Evolutionary conservation across 345 rosid species (phyloP).

Genomic region (Pelargonium nanum): DNA sequence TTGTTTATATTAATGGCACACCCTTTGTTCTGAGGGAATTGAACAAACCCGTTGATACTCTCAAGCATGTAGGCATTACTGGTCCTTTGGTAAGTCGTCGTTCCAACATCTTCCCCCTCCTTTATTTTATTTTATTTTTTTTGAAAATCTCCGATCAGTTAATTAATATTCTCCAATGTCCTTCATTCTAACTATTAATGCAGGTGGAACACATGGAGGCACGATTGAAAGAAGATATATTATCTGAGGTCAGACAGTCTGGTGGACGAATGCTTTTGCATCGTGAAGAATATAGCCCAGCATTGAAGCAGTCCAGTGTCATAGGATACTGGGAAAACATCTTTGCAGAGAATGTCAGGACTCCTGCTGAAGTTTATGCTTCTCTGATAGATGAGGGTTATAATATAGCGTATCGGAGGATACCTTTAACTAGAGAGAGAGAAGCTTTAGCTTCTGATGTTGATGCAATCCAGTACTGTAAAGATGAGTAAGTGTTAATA

Average conservation of each 20-base stretch:
- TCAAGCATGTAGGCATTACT: constrained; percentile 87
- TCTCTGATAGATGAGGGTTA: constrained; percentile 60
- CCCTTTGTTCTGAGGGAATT: constrained; percentile 89
- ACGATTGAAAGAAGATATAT: constrained; percentile 80
- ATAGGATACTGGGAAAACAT: constrained; percentile 94
- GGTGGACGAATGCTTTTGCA: constrained; percentile 86
- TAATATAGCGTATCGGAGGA: constrained; percentile 59
- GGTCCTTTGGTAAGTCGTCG: constrained; percentile 60
- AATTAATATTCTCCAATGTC: constrained; percentile 8
- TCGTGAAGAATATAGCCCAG: constrained; percentile 78
- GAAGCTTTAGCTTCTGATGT: constrained; percentile 82
- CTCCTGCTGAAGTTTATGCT: constrained; percentile 86
- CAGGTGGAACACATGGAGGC: constrained; percentile 91
- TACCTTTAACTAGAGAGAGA: constrained; percentile 92
- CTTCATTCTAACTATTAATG: constrained; percentile 12
- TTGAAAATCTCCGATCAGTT: not conserved
- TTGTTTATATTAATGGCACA: constrained; percentile 81
- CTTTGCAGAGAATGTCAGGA: constrained; percentile 64
- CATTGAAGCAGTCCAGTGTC: constrained; percentile 62
- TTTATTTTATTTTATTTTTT: no score
- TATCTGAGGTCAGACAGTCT: constrained; percentile 57
- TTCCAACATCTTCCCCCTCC: constrained; percentile 6
- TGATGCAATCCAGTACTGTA: constrained; percentile 63
- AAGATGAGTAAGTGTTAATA: constrained; percentile 59
- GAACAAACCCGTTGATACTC: constrained; percentile 82